These are phyloP conservation scores for Entomortierella parvispora DNA, from an alignment of 192 early-diverging fungal species.

Conservation along the genomic window DNA sequence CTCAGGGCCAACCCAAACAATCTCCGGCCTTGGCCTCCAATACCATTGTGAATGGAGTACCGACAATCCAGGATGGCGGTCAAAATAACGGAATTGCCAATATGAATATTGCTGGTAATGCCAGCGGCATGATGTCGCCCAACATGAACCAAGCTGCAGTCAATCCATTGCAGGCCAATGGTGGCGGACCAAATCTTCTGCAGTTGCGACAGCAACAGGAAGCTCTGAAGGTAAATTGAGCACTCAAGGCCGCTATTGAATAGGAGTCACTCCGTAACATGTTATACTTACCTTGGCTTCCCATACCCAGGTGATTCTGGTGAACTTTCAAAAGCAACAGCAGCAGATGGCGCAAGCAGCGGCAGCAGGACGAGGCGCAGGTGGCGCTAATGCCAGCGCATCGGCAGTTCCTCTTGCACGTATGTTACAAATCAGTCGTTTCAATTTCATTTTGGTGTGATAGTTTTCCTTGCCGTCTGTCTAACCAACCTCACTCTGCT, in stretches of 20 bases:
- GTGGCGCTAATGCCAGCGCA: neutral
- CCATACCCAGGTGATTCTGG: constrained; percentile 36
- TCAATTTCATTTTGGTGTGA: no score
- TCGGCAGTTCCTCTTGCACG: constrained; percentile 16
- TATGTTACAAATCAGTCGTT: constrained; percentile 19
- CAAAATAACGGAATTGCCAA: constrained; percentile 8
- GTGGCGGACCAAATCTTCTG: constrained; percentile 1
- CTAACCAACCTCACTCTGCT: no score
- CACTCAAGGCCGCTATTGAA: no score
- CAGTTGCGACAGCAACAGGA: constrained; percentile 18
- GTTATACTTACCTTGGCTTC: no score
- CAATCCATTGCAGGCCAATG: constrained; percentile 17
- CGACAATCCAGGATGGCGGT: constrained; percentile 1
- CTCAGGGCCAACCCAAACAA: constrained; percentile 14
- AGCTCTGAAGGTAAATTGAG: constrained; percentile 13
- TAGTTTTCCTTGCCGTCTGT: no score
- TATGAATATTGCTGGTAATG: constrained; percentile 2
- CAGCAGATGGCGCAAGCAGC: constrained; percentile 18
- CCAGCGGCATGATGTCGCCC: constrained; percentile 45
- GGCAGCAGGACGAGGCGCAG: constrained; percentile 22
- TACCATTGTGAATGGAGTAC: constrained; percentile 10
- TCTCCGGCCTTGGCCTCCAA: constrained; percentile 30
- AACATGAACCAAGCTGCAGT: constrained; percentile 26
- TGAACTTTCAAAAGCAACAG: constrained; percentile 23
- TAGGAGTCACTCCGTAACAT: no score